Evolutionary conservation across 1,284 basidiomycete genomes (phyloP), one percentile per base, ranked within the genome.

Genomic region (Austroboletus niveus): DNA sequence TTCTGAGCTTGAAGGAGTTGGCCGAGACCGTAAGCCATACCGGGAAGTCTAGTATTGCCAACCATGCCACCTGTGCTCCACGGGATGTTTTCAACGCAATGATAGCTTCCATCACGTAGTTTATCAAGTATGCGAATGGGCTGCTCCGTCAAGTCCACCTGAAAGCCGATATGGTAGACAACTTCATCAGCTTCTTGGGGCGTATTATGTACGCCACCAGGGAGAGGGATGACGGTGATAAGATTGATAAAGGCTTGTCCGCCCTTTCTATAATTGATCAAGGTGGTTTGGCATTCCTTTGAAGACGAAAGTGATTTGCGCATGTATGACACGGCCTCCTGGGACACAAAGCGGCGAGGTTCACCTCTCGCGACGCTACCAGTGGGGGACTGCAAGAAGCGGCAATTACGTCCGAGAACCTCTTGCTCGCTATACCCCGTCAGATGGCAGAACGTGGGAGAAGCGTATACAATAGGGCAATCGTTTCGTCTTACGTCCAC

Each of bases 101-200:
- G 41, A 39, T 91, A 92, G 35, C 76, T 81, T n/a, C 91, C 91
- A 58, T 89, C 83, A 20, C 78, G 72, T 52, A 94, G 78, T 62
- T 85, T 88, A 53, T 85, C 80, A 47, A 95, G 72, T 55, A 97
- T 94, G 0, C 83, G 82, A 62, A 85, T 85, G 3, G 93, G 94
- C 72, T 95, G 92, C 63, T 89, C 85, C 29, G 87, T 86, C 44
- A 98, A 76, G 69, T 97, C 92, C 47, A 94, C 87, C 69, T 93
- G 89, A 76, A 98, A 98, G 3, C 95, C 95, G 53, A 98, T 87
- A 61, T 92, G 87, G 68, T 90, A 97, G 20, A 85, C 84, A 42
- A 92, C 79, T 35, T 87, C 79, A 49, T 78, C 75, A 36, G 74
- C 74, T 59, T 81, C 80, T 20, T 77, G 71, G 1, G 69, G 69